Conservation (phyloP, 768 basidiomycete genomes). For the Pisolithus albus region DNA sequence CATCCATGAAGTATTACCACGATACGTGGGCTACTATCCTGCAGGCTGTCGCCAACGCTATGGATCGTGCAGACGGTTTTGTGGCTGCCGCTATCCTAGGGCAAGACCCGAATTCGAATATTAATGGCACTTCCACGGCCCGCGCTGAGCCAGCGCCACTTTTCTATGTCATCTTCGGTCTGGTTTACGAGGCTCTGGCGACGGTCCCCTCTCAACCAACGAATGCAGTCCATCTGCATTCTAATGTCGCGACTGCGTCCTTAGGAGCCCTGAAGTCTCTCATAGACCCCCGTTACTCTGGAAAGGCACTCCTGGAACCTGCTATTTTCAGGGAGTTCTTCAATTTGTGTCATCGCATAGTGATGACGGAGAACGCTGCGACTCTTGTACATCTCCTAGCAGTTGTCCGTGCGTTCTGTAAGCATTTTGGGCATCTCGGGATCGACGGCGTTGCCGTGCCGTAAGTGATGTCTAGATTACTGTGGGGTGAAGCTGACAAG, state of each 20-base stretch:
- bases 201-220: constrained; percentile 57
- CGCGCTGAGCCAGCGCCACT: constrained; percentile 63
- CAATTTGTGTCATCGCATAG: constrained; percentile 82
- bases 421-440: constrained; percentile 26
- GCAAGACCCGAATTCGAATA: constrained; percentile 24
- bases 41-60: constrained; percentile 75
- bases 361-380: constrained; percentile 72
- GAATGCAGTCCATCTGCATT: constrained; percentile 33
- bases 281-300: constrained; percentile 75
- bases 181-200: constrained; percentile 86
- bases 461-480: constrained; percentile 6
- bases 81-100: constrained; percentile 82
- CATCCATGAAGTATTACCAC: constrained; percentile 66
- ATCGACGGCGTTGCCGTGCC: constrained; percentile 16
- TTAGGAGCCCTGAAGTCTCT: constrained; percentile 74
- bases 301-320: constrained; percentile 72
- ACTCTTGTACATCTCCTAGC: constrained; percentile 71
- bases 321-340: constrained; percentile 86
- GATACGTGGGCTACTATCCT: constrained; percentile 77
- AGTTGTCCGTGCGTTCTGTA: constrained; percentile 54
- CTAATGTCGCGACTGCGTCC: constrained; percentile 49
- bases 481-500: not conserved
- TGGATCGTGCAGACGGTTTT: constrained; percentile 61
- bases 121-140: constrained; percentile 16
- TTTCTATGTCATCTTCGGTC: constrained; percentile 87